Conservation (phyloP, 495 filamentous ascomycete genomes). For the Aspergillus panamensis region DNA sequence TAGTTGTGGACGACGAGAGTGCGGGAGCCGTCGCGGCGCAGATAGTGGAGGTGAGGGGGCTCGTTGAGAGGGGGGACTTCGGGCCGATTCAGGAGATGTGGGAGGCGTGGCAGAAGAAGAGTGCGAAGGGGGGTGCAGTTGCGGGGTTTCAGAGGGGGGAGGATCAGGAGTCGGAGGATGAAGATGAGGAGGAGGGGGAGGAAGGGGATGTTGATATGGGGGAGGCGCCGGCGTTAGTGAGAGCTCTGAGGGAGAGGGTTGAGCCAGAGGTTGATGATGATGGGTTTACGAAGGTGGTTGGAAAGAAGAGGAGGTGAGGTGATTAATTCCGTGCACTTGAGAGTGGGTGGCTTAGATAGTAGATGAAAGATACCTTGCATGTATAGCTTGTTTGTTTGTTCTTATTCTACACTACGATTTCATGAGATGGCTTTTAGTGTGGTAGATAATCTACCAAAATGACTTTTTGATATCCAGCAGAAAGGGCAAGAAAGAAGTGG, state of each 20-base stretch:
- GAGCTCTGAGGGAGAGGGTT: conserved; percentile 57
- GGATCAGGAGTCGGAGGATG: conserved; percentile 54
- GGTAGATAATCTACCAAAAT: not conserved
- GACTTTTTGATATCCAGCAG: conserved; percentile 25
- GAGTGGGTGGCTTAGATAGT: not conserved
- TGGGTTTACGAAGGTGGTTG: conserved; percentile 85
- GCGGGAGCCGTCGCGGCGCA: conserved; percentile 67
- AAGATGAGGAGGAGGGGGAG: conserved; percentile 50
- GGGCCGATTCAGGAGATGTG: conserved; percentile 64
- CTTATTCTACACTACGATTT: not conserved
- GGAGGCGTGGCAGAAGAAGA: conserved; percentile 58
- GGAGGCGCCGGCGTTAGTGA: conserved; percentile 61
- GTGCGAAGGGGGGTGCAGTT: conserved; percentile 50
- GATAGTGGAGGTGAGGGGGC: conserved; percentile 63
- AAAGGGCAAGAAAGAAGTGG: conserved; percentile 20
- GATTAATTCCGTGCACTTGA: not conserved
- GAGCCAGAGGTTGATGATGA: conserved; percentile 86
- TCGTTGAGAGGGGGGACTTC: conserved; percentile 63
- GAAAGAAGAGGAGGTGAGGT: conserved; percentile 58
- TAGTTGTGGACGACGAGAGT: conserved; percentile 84
- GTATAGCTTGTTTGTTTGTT: conserved; percentile 4
- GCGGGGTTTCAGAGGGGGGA: conserved; percentile 56
- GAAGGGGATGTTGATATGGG: conserved; percentile 68
- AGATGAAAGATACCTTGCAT: conserved; percentile 13
- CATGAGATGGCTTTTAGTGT: not conserved